Evolutionary conservation across 1,284 basidiomycete genomes (phyloP), one percentile per base, ranked within the genome.

Genomic region (Vanrija sp.): DNA sequence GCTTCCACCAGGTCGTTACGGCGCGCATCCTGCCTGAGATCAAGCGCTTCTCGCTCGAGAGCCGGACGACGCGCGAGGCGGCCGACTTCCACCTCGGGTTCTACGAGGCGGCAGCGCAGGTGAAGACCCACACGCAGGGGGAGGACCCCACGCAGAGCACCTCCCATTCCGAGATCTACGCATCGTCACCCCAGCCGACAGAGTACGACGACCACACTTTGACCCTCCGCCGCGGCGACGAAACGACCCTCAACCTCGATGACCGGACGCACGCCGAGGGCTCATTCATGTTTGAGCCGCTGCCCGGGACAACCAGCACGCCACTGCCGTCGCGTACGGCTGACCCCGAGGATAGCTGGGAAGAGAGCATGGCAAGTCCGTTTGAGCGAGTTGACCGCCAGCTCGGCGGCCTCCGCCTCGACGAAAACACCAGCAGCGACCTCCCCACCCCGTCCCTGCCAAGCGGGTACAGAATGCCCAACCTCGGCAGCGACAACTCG

Each of bases 1-100:
- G 83, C 63, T 89, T 93, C 51, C 91, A 96, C 68, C 84, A 91
- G 69, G 78, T 91, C n/a, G 82, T 96, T 68, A 86, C 90, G 6
- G 86, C 82, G 49, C 85, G 83, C 65, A 80, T 97, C 38, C 75
- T 97, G 45, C 93, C 93, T 7, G 86, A 91, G 15, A 85, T 97
- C 62, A 94, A 92, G 73, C 82, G 87, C 46, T 96, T 91, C 76
- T 86, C 90, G 0, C 84, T 90, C 16, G 88, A 85, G 19, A 90
- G 89, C 23, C 86, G 91, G 65, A 88, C 91, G 6, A 90, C 92
- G 18, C 81, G 90, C 65, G 89, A 94, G 63, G 88, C 89, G 26
- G 90, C 91, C n/a, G 62, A 92, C 87, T 96, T 96, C 74, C 97
- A 93, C 93, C 86, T 87, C n/a, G 86, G 87, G 1, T 97, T 97